phyloP scores from a whole-genome alignment of 768 basidiomycete genomes.

The Tulasnella sp. region DNA sequence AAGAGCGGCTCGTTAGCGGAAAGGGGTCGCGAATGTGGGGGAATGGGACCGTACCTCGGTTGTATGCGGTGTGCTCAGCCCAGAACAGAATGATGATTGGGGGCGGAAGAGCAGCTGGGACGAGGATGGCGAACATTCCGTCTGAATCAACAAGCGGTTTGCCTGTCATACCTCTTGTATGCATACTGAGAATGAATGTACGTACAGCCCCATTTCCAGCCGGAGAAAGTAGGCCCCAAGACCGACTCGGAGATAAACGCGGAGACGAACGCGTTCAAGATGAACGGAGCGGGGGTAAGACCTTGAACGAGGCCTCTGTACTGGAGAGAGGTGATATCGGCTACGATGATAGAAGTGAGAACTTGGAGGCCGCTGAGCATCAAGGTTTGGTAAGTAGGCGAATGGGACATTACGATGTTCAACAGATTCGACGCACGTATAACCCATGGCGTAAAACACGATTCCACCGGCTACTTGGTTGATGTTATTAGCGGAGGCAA shows the following conservation, averaged over 20 bases:
- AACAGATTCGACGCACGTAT: conserved; percentile 47
- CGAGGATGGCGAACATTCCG: conserved; percentile 46
- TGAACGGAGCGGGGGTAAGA: conserved; percentile 39
- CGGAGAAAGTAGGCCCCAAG: conserved; percentile 28
- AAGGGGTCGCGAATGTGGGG: too few species aligned
- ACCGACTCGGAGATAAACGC: conserved; percentile 43
- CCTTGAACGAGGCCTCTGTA: conserved; percentile 39
- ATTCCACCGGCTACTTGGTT: conserved; percentile 41
- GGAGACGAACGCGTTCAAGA: conserved; percentile 56
- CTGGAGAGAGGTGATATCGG: conserved; percentile 45
- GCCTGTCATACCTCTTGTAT: too few species aligned
- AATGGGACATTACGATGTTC: too few species aligned
- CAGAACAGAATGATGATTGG: conserved; percentile 44
- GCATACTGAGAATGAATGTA: too few species aligned
- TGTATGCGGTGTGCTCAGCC: conserved; percentile 40
- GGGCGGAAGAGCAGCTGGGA: conserved; percentile 39
- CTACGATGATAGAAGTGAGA: conserved; percentile 51
- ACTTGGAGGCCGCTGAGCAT: conserved; percentile 44
- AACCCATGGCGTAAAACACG: conserved; percentile 41
- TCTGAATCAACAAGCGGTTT: too few species aligned
- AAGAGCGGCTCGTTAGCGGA: background rate
- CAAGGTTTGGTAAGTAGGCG: conserved; percentile 21
- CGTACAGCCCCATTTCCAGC: conserved; percentile 64
- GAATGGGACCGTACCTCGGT: conserved; percentile 14
- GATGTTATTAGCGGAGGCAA: conserved; percentile 39